Evolutionary conservation across 306 rosid genomes (phyloP), one percentile per base, ranked within the genome.

Genomic region (Pyrus pyrifolia): DNA sequence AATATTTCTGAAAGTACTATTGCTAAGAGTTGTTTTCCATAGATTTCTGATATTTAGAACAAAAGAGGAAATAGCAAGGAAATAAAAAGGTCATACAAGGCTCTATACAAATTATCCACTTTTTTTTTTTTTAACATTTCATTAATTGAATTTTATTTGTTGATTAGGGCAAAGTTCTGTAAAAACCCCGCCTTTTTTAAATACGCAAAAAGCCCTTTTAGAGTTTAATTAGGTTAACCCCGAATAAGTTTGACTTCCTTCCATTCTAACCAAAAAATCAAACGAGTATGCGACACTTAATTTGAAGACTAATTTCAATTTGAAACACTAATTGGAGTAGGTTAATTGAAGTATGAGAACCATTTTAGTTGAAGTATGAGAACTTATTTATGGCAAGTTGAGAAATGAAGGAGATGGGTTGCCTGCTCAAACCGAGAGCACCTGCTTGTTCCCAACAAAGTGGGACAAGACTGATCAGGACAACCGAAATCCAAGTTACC

Each of bases 401-500:
- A 61, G 81, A 71, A 62, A 85, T 67, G 11, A 81, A 44, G 17
- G 83, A 81, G 15, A 66, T 8, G 2, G 33, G 64, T 4, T 12
- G 38, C 11, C 70, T 22, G 68, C 75, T 78, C 59, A 84, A 53
- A 3, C 70, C 85, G 40, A 75, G 19, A 22, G 64, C 57, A 25
- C 81, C 81, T 19, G 61, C 12, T 14, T 62, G 49, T 21, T 19
- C 30, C 65, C 51, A 23, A 3, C 27, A 13, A 35, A 35, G 15
- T 67, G 33, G 44, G 42, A 58, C 52, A 29, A 65, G 70, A 9
- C 21, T 19, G 18, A 30, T 73, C 21, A 12, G 74, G 67, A 67
- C 82, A 67, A 68, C 79, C 74, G 74, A 80, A 80, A 53, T 67
- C 13, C 69, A 80, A 67, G 66, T 30, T 44, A 19, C 83, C 79